These are phyloP conservation scores for Roridomyces roridus DNA, from an alignment of 768 basidiomycete genomes.

Conservation along the genomic window DNA sequence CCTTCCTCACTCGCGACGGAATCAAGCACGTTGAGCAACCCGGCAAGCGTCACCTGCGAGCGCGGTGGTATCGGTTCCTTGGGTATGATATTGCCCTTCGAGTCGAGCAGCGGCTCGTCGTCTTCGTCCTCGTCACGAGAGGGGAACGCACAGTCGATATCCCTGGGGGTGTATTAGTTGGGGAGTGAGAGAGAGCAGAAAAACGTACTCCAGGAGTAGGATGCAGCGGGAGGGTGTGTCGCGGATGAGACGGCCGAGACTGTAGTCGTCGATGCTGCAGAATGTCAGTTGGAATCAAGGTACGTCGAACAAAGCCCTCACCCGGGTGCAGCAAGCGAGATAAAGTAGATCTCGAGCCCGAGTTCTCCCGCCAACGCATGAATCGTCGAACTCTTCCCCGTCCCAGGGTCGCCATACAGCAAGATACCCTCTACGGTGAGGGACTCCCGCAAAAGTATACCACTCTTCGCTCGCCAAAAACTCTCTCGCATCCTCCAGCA, in stretches of 20 bases:
- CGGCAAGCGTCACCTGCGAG: constrained; percentile 37
- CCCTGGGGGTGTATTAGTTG: constrained; percentile 17
- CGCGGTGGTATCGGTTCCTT: constrained; percentile 13
- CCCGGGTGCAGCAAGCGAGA: constrained; percentile 34
- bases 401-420: constrained; percentile 21
- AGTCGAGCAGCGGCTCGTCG: constrained; percentile 21
- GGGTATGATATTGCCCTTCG: constrained; percentile 14
- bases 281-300: constrained; percentile 14
- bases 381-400: constrained; percentile 30
- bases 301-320: not conserved
- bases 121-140: constrained; percentile 29
- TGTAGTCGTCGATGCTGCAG: constrained; percentile 36
- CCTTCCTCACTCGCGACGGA: constrained; percentile 40
- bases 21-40: constrained; percentile 42
- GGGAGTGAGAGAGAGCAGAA: constrained; percentile 29
- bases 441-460: constrained; percentile 38
- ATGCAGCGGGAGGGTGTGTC: constrained; percentile 31
- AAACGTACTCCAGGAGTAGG: constrained; percentile 28
- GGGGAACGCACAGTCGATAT: constrained; percentile 39
- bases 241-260: constrained; percentile 30
- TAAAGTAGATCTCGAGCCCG: constrained; percentile 62
- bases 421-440: constrained; percentile 34
- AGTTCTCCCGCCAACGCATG: constrained; percentile 56
- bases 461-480: constrained; percentile 38
- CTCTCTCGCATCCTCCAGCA: constrained; percentile 36